Base-by-base conservation (phyloP, 257 asterid species). In the Galeopsis tetrahit region DNA sequence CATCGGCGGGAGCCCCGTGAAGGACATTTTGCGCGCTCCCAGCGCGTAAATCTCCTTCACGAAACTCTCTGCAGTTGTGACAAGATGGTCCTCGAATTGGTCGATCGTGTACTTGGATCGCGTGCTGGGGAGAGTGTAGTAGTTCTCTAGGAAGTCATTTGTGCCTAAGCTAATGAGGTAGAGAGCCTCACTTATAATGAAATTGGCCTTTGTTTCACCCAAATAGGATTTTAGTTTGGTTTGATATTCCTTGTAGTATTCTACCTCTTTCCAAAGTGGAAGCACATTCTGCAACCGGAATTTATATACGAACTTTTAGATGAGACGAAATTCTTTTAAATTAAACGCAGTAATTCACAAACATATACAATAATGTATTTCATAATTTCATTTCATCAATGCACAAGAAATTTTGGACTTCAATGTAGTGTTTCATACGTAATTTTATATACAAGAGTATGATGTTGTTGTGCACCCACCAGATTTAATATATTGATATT, bases 91-190 rank as follows among this genome's bases (percentile, higher is more conserved):
- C 35, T 88, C 91, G 85, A 60, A 94, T 13, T 91, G 88, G 17
- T 89, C 96, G 10, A 86, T 17, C 3, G 87, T 84, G 87, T 80
- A 91, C 11, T 81, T 86, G 40, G 86, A 69, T 10, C 88, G 78
- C 14, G 85, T 81, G 10, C 56, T 11, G 0, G 87, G 91, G 42
- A 89, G 75, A 10, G 90, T 81, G 77, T 91, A 94, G 82, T 94
- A 94, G 65, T 94, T 94, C 39, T 94, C 98, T 0, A 94, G 78
- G 83, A 91, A 94, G 74, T 94, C 98, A 66, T 94, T 94, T 80
- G 98, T 89, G 77, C 97, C 97, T 11, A 89, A 51, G 85, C 97
- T 93, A n/a, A 89, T 75, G 2, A 93, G 1, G 13, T 94, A 89
- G 36, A 94, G 82, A 11, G 98, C 82, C 65, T 88, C 96, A 0